Evolutionary conservation across 2,329 filamentous ascomycete genomes (phyloP).

Genomic region (Orbilia oligospora): DNA sequence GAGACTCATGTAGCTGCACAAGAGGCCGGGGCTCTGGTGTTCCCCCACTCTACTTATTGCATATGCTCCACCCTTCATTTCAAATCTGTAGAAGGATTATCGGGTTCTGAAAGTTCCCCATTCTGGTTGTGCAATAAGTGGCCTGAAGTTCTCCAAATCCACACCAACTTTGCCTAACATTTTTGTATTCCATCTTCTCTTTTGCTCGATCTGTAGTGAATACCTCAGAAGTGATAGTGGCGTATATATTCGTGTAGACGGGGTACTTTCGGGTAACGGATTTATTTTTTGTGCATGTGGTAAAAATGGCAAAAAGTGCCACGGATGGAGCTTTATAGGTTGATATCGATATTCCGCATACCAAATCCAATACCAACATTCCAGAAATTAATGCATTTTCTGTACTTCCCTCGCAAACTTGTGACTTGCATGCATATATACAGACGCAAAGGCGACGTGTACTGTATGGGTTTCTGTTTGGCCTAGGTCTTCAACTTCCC

Average conservation of each 20-base stretch:
- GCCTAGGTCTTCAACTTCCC: not conserved
- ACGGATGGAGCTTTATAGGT: not conserved
- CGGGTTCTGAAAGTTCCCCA: no score
- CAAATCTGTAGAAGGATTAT: no score
- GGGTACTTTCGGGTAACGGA: not conserved
- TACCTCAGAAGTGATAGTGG: not conserved
- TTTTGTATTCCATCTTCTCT: not conserved
- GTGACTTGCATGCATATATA: not conserved
- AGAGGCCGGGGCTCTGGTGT: no score
- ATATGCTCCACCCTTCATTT: no score
- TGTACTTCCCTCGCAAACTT: not conserved
- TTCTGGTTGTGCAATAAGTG: not conserved
- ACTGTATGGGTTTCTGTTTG: not conserved
- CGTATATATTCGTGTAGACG: no score
- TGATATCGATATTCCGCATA: no score
- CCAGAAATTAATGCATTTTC: not conserved
- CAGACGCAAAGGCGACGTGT: not conserved
- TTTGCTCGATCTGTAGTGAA: not conserved
- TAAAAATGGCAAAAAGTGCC: not conserved
- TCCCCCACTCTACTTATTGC: no score
- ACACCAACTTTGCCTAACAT: slow-evolving; percentile 7
- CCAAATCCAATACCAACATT: not conserved
- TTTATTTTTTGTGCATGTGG: no score
- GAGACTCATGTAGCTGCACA: no score
- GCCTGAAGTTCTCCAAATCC: not conserved